Evolutionary conservation across 192 early-diverging fungal species (phyloP), one percentile per base, ranked within the genome.

Genomic region (Coemansia sp.): DNA sequence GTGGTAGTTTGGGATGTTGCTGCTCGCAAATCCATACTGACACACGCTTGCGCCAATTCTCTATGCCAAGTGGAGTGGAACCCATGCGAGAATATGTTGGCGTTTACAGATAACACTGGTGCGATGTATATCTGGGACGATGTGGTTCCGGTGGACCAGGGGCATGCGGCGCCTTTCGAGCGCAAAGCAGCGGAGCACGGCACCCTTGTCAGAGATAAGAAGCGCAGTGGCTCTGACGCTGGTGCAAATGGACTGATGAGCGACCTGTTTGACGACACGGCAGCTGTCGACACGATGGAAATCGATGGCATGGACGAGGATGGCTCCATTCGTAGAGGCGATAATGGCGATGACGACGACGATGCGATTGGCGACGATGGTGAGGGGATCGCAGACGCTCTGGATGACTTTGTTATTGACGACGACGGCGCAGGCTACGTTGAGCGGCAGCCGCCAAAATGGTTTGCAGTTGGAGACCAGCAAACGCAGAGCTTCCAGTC

Each of bases 351-450:
- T 0, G 55, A 58, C 25, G 70, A 53, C 8, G 63, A 58, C 6
- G 77, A 39, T 16, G 64, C 51, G 26, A 31, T 63, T 3, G 58
- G 59, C 18, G 69, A 67, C 21, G 64, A 43, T 30, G 64, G 56
- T 35, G 71, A 82, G 7, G 84, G 83, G 25, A 83, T 75, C 18
- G 85, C 74, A 15, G 89, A 87, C 9, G 88, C 75, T n/a, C 51
- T 89, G 45, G 84, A 92, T 55, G 89, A 94, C 60, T 97, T 97
- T 87, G 88, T 97, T 0, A 91, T 89, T 0, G 93, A 95, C 68
- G 95, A 97, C 70, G 92, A 95, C 59, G 91, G 88, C 15, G 88
- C 74, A 15, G 90, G 87, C 5, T 93, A 94, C 28, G 64, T 64
- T 25, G 73, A 81, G 59, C 66, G 45, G 66, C 72, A 83, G 12